These are phyloP conservation scores for Aspergillus pseudoterreus DNA, from an alignment of 2,329 filamentous ascomycete genomes.

Conservation along the genomic window DNA sequence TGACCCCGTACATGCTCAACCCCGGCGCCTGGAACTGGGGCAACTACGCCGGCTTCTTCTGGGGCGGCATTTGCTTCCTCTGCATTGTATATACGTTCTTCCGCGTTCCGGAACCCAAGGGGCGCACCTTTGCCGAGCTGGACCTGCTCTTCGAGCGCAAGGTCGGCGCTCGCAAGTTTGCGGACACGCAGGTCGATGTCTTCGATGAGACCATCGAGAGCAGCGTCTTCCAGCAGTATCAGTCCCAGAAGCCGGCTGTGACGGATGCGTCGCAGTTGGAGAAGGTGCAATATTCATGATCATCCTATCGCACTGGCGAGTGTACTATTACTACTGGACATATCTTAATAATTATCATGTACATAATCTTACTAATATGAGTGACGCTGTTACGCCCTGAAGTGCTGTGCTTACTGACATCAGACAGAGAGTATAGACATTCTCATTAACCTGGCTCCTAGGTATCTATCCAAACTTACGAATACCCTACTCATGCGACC, in stretches of 20 bases:
- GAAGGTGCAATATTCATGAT: constrained; percentile 30
- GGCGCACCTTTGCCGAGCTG: constrained; percentile 79
- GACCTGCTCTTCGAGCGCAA: constrained; percentile 77
- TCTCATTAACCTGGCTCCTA: not conserved
- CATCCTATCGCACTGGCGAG: not conserved
- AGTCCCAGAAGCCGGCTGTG: constrained; percentile 46
- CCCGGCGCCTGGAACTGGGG: constrained; percentile 82
- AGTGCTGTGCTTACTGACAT: not conserved
- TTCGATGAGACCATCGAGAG: constrained; percentile 43
- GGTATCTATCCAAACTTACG: not conserved
- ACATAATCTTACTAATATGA: constrained; percentile 18
- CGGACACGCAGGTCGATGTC: constrained; percentile 53
- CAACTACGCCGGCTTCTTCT: constrained; percentile 85
- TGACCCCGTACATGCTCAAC: constrained; percentile 93
- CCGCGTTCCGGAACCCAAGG: constrained; percentile 73
- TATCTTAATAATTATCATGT: constrained; percentile 9
- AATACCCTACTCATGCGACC: constrained; percentile 66
- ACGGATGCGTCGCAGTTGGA: constrained; percentile 54
- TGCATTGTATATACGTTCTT: constrained; percentile 82
- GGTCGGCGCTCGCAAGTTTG: constrained; percentile 70
- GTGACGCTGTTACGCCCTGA: constrained; percentile 4
- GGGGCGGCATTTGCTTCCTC: constrained; percentile 74
- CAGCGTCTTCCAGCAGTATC: constrained; percentile 26
- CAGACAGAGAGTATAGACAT: not conserved
- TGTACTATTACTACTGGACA: constrained; percentile 10